These are phyloP conservation scores for Pleurotus salmoneostramineus DNA, from an alignment of 768 basidiomycete species.

Conservation along the genomic window DNA sequence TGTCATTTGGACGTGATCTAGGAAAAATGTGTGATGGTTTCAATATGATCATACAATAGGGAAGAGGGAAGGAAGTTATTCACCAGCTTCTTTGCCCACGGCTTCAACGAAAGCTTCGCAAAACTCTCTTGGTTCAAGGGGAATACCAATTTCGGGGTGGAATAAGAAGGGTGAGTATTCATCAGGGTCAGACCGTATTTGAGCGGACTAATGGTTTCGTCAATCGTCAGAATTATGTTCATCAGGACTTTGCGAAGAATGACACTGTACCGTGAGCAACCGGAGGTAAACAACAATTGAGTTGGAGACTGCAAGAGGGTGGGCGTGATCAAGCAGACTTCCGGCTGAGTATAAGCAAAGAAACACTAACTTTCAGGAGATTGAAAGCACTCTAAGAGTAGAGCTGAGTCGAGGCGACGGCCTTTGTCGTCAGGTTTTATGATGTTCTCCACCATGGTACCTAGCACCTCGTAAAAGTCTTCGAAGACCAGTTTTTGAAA, in stretches of 20 bases:
- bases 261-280: conserved; percentile 54
- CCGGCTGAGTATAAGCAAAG: background rate
- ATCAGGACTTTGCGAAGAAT: background rate
- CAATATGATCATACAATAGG: conserved; percentile 10
- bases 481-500: conserved; percentile 70
- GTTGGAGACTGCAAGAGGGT: conserved; percentile 47
- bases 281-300: conserved; percentile 79
- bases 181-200: conserved; percentile 64
- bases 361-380: conserved; percentile 46
- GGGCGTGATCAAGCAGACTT: background rate
- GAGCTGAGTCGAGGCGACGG: conserved; percentile 25
- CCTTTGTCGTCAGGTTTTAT: conserved; percentile 30
- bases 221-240: conserved; percentile 16
- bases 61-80: conserved; percentile 11
- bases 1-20: conserved; percentile 80
- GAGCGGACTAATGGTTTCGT: no score
- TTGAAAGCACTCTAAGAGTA: conserved; percentile 52
- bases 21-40: background rate
- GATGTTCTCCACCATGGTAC: conserved; percentile 44
- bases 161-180: conserved; percentile 71
- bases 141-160: conserved; percentile 67
- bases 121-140: conserved; percentile 58
- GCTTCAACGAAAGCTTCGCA: conserved; percentile 78
- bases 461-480: conserved; percentile 70
- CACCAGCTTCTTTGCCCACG: conserved; percentile 74